phyloP scores from a whole-genome alignment of 148 eudicot genomes.

The Rhododendron molle region DNA sequence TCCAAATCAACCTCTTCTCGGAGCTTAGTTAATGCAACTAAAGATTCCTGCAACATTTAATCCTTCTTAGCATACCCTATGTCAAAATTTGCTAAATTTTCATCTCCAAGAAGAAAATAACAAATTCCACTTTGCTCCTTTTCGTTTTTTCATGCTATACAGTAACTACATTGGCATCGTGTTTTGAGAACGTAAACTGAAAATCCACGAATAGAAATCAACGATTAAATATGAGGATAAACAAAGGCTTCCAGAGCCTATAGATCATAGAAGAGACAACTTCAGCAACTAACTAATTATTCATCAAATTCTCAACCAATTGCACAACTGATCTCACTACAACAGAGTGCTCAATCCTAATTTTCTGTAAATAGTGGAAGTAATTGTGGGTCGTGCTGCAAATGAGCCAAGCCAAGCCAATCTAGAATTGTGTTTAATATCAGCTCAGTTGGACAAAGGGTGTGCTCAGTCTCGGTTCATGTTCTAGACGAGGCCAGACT shows the following conservation, averaged over 20 bases:
- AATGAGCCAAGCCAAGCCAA: neutral
- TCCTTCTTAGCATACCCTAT: neutral
- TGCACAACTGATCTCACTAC: neutral
- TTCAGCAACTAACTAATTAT: neutral
- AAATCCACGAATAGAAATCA: neutral
- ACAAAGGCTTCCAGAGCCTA: neutral
- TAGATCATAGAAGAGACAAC: constrained; percentile 2
- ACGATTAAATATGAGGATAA: neutral
- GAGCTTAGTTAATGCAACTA: constrained; percentile 73
- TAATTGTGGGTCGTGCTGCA: neutral
- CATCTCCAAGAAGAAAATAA: neutral
- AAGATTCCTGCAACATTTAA: constrained; percentile 60
- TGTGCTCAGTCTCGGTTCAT: neutral
- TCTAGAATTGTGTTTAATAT: neutral
- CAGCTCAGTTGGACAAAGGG: neutral
- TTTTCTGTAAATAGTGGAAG: neutral
- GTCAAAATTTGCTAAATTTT: neutral
- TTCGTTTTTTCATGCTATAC: neutral
- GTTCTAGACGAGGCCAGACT: neutral
- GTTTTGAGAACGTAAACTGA: neutral
- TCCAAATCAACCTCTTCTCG: constrained; percentile 86
- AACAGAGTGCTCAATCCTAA: neutral
- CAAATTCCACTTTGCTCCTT: neutral
- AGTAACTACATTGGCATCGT: neutral
- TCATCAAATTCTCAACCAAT: neutral